Evolutionary conservation across 495 filamentous ascomycete genomes (phyloP), one percentile per base, ranked within the genome.

Genomic region (Penicillium longicatenatum): DNA sequence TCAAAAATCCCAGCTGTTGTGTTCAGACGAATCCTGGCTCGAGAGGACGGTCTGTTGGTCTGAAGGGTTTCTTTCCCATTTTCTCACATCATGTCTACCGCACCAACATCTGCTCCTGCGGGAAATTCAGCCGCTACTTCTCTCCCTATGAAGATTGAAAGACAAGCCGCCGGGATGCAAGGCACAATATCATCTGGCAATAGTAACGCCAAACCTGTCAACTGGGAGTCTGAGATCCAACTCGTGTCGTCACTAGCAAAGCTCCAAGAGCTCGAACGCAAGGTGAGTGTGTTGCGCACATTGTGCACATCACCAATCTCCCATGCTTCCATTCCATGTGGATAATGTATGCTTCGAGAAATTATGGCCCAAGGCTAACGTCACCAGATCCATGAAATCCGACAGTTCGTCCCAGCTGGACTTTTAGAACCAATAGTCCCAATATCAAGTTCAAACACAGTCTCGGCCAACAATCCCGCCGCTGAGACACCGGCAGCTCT

Each of bases 221-320:
- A 66, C 48, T 70, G 71, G 59, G 67, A 74, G 11, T 72, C 72
- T 6, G 76, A 79, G 42, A 54, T 74, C 29, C 73, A 79, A 45
- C 69, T 79, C 12, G 69, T 77, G 8, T 72, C 73, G 8, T 79
- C 76, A 43, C 63, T 79, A 29, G 70, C 72, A 16, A 77, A 77
- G 52, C 68, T 79, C 2, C 76, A 79, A 58, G 66, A 77, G 52
- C 55, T 79, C 3, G 76, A 79, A 49, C 53, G 65, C 22, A 74
- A 67, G 61, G 75, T 76, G 35, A 35, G 66, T 57, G 26, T 7
- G n/a, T 42, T 22, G 16, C 52, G 29, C 10, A 17, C n/a, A 22
- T 43, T 43, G 2, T 22, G 21, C 35, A 17, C 10, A 46, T 39
- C 10, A 14, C 29, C 44, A 22, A 11, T 56, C 11, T 6, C n/a